Evolutionary conservation across 176 grass and related monocot genomes (phyloP).

Genomic region (Olyra latifolia): DNA sequence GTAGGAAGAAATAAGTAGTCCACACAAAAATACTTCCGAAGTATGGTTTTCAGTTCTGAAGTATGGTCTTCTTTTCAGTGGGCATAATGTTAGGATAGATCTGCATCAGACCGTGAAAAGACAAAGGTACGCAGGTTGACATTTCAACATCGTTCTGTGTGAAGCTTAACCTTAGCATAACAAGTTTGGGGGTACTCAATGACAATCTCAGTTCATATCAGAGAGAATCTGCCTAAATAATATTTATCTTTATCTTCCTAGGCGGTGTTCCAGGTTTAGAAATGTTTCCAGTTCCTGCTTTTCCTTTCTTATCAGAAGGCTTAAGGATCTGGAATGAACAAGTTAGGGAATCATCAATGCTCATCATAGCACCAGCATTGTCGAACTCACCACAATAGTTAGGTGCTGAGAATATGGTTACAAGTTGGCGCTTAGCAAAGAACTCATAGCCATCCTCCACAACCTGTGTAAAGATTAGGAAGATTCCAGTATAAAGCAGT

Average conservation of each 20-base stretch:
- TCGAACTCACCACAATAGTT: constrained; percentile 88
- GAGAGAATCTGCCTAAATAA: constrained; percentile 30
- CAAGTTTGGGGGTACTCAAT: constrained; percentile 34
- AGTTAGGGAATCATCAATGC: constrained; percentile 63
- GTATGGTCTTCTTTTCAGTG: constrained; percentile 15
- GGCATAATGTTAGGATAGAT: constrained; percentile 5
- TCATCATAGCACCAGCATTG: constrained; percentile 85
- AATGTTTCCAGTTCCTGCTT: constrained; percentile 41
- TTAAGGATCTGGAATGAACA: constrained; percentile 87
- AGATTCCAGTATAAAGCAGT: background rate
- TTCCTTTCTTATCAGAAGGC: constrained; percentile 79
- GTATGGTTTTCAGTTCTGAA: constrained; percentile 14
- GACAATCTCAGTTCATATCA: constrained; percentile 18
- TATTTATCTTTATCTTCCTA: constrained; percentile 63
- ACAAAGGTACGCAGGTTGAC: background rate
- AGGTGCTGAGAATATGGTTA: constrained; percentile 89
- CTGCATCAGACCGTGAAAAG: constrained; percentile 13
- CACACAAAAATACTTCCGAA: constrained; percentile 1
- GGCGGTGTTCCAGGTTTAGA: constrained; percentile 65
- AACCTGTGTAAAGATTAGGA: constrained; percentile 35
- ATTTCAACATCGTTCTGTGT: constrained; percentile 24
- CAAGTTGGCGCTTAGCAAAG: constrained; percentile 68
- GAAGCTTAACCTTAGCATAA: constrained; percentile 15
- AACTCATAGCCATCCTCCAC: constrained; percentile 86
- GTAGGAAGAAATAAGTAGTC: constrained; percentile 2